These are phyloP conservation scores for Nephelium lappaceum DNA, from an alignment of 345 rosid species.

Conservation along the genomic window DNA sequence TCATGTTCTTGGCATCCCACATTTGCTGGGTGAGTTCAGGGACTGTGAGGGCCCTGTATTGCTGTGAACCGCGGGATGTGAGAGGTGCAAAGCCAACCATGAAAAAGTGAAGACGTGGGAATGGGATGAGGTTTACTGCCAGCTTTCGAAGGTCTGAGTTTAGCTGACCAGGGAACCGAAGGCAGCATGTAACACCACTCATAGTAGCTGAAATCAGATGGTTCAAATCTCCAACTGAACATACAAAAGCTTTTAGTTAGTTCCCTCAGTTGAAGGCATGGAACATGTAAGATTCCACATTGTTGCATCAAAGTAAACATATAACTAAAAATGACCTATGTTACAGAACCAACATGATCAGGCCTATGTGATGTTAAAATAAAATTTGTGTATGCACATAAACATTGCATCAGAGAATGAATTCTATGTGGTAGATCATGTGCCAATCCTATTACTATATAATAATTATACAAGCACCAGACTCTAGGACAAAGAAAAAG, in stretches of 20 bases:
- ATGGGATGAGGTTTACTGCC: conserved; percentile 79
- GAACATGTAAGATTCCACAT: background rate
- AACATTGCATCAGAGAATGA: no score
- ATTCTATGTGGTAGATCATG: no score
- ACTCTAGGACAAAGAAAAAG: no score
- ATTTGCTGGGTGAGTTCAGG: conserved; percentile 86
- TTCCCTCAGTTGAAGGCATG: conserved; percentile 5
- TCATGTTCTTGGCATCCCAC: conserved; percentile 91
- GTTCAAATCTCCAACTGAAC: conserved; percentile 74
- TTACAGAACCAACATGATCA: no score
- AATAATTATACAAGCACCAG: no score
- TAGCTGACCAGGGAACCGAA: conserved; percentile 82
- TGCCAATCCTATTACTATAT: no score
- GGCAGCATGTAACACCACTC: conserved; percentile 87
- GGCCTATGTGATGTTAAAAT: no score
- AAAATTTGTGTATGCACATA: no score
- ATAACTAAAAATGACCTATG: no score
- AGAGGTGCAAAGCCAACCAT: conserved; percentile 82
- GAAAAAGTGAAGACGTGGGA: conserved; percentile 81
- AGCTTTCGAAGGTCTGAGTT: conserved; percentile 84
- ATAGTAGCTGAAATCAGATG: conserved; percentile 78
- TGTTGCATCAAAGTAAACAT: background rate
- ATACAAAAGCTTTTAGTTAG: conserved; percentile 23
- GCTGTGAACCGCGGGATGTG: conserved; percentile 79
- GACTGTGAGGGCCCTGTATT: conserved; percentile 69